Percentiles rank a stretch among this genome's conserved stretches.
These are phyloP conservation scores for Raffaelea ambrosiae DNA, from an alignment of 2,329 filamentous ascomycete genomes.

Conservation along the genomic window DNA sequence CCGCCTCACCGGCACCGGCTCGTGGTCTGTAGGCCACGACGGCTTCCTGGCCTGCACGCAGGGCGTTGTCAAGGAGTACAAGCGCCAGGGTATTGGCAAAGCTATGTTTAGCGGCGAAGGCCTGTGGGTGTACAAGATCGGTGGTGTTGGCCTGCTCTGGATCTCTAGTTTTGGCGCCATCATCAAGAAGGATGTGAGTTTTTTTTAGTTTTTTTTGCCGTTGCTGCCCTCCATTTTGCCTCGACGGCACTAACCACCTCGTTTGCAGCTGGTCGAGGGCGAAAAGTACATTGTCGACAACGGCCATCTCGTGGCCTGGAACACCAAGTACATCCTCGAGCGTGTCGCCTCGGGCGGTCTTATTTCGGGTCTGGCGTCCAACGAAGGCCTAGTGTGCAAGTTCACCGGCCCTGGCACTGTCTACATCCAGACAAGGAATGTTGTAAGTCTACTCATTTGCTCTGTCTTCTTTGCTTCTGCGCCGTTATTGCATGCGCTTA, in stretches of 20 bases:
- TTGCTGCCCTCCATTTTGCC: no score
- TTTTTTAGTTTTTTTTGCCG: background rate
- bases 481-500: background rate
- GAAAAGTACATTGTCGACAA: slow-evolving; percentile 93
- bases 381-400: slow-evolving; percentile 87
- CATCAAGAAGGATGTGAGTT: slow-evolving; percentile 79
- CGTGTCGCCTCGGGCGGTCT: slow-evolving; percentile 85
- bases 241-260: slow-evolving; percentile 1
- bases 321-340: slow-evolving; percentile 87
- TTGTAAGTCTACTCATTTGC: slow-evolving; percentile 38
- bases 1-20: slow-evolving; percentile 59
- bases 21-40: slow-evolving; percentile 82
- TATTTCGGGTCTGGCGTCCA: slow-evolving; percentile 74
- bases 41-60: slow-evolving; percentile 79
- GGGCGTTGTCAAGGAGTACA: slow-evolving; percentile 80
- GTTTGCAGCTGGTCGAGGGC: slow-evolving; percentile 47
- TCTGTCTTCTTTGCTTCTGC: background rate
- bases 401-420: slow-evolving; percentile 88
- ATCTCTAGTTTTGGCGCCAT: slow-evolving; percentile 91
- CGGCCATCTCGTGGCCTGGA: slow-evolving; percentile 92
- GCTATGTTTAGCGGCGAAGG: slow-evolving; percentile 93
- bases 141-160: slow-evolving; percentile 75
- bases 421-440: slow-evolving; percentile 87
- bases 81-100: slow-evolving; percentile 78
- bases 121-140: slow-evolving; percentile 80